Base-by-base conservation (phyloP, 805 yeast species). In the Monosporozyma solicola region DNA sequence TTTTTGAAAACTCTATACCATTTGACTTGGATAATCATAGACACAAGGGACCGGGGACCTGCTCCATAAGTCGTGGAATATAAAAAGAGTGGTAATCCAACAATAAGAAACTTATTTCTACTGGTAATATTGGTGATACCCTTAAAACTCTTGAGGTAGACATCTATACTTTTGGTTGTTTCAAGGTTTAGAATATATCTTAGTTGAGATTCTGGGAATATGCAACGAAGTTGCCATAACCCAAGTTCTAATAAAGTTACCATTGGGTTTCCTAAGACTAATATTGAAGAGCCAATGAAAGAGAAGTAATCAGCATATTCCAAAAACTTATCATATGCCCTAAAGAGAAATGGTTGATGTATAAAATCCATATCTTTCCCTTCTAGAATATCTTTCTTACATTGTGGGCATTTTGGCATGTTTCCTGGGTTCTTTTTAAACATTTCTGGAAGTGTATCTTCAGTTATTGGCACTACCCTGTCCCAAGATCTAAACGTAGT, bases 161-260 rank as follows among this genome's bases (percentile, higher is more conserved):
- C 63, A 53, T 65, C 68, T 24, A 65, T 49, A 1, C 66, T 65
- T 44, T 57, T 62, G 15, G 69, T 61, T 11, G 64, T 63, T 45
- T 63, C 57, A 15, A 60, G 59, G 43, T 61, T 57, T 29, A 65
- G 48, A 24, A 65, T 10, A n/a, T 53, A 41, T 45, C 63, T 52
- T 29, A 65, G 47, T 16, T 55, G 54, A n/a, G 49, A 54, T 49
- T 65, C 69, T 5, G 68, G 66, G 32, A 65, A 64, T 10, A 65
- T 32, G 25, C 58, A 53, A 31, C 68, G 51, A 33, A 65, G 49
- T 53, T 63, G 68, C 62, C 63, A 60, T 15, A 65, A 37, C 2
- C 65, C 65, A 11, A 63, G 27, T 46, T 60, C 58, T 35, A 61
- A 59, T 50, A 57, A 54, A 53, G 58, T 51, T 49, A 58, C 59